Percentiles rank a stretch among this genome's conserved stretches.
Evolutionary conservation across 2,329 filamentous ascomycete species (phyloP).

Genomic region (Trichoderma sp.): DNA sequence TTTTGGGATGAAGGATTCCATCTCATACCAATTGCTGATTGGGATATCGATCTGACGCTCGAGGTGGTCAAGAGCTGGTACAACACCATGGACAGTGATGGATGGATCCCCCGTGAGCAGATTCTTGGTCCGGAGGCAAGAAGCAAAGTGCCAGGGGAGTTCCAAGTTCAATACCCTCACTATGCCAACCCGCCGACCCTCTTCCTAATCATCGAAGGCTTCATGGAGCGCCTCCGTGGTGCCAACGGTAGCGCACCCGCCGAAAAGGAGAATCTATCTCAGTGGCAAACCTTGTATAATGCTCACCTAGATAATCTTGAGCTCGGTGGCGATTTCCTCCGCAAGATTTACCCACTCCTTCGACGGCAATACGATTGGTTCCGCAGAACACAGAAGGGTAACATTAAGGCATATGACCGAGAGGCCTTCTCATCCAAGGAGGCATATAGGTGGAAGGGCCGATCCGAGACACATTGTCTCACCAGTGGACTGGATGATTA

Average conservation of each 20-base stretch:
- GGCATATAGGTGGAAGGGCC: slow-evolving; percentile 91
- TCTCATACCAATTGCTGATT: slow-evolving; percentile 83
- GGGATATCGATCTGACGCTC: slow-evolving; percentile 82
- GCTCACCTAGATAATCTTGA: slow-evolving; percentile 66
- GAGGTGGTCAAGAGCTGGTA: slow-evolving; percentile 96
- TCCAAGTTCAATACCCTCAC: slow-evolving; percentile 93
- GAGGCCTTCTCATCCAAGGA: slow-evolving; percentile 86
- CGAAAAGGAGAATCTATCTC: slow-evolving; percentile 43
- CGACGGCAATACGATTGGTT: slow-evolving; percentile 94
- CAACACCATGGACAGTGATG: slow-evolving; percentile 91
- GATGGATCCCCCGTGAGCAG: slow-evolving; percentile 96
- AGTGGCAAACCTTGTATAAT: slow-evolving; percentile 51
- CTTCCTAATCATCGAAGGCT: slow-evolving; percentile 81
- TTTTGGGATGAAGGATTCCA: slow-evolving; percentile 99
- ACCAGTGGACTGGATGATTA: slow-evolving; percentile 97
- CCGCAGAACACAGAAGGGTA: slow-evolving; percentile 83
- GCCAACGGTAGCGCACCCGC: slow-evolving; percentile 46
- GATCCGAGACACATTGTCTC: slow-evolving; percentile 80
- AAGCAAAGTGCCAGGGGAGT: slow-evolving; percentile 90
- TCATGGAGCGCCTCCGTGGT: slow-evolving; percentile 72
- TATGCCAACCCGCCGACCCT: slow-evolving; percentile 96
- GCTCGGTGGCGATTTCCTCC: slow-evolving; percentile 67
- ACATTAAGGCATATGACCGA: slow-evolving; percentile 87
- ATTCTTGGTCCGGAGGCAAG: slow-evolving; percentile 89
- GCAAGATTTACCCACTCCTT: slow-evolving; percentile 78